Evolutionary conservation across 2,329 filamentous ascomycete genomes (phyloP), one percentile per base, ranked within the genome.

Genomic region (Microsporum canis): DNA sequence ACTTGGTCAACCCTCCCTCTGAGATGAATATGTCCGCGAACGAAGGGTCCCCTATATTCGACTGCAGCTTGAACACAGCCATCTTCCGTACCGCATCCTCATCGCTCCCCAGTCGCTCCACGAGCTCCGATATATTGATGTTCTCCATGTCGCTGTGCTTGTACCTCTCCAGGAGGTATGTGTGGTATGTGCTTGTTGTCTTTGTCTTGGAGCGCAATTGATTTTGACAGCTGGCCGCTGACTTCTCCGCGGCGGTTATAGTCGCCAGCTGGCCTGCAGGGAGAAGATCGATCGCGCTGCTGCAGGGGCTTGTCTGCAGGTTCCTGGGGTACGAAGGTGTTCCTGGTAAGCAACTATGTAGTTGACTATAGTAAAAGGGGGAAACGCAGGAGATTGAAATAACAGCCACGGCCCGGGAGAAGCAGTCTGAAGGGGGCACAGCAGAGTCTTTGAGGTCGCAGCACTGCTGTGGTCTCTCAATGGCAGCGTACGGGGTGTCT

Each of bases 61-160:
- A 87, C 76, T 99, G 94, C 66, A 99, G 84, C 78, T 96, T 96
- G 83, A 99, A 99, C 63, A 95, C 94, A 63, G 94, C 94, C 89
- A 97, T 96, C 76, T 99, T 99, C 71, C 91, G 89, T 67, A 89
- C 87, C 61, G 89, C 91, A 80, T 99, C 94, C 76, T 96, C 83
- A 61, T 84, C 80, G 66, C 81, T 82, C 51, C 80, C 78, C 62
- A 87, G 76, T 59, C 82, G 79, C 64, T 80, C 77, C 63, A 86
- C 80, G 66, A 85, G 75, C 66, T 84, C 81, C 56, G 80, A 73
- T 63, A 84, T 75, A 69, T 80, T 80, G 69, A 80, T 73, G 69
- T 73, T 79, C 62, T 83, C 81, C 81, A 83, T 83, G 63, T 56
- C 58, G n/a, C 23, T n/a, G 8, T 27, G 7, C 8, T 5, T 55